Base-by-base conservation (phyloP, 805 yeast genomes). In the Schwanniomyces yamadae region DNA sequence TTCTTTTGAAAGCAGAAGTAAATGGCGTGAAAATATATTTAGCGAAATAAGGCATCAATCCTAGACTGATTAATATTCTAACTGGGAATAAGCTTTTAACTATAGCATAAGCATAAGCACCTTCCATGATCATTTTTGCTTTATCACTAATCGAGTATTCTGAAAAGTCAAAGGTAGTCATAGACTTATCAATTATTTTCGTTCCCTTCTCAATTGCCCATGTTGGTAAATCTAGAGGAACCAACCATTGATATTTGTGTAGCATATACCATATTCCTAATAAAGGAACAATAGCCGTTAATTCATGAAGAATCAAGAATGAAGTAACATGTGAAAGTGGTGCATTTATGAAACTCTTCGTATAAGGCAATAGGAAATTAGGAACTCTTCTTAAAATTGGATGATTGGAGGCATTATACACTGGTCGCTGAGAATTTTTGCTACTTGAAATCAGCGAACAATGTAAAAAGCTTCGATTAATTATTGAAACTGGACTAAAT, bases 261-360 rank as follows among this genome's bases (percentile, higher is more conserved):
- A 85, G 69, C 1, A 68, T 44, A 49, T 77, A 83, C 89, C 91
- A 83, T 2, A 84, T 46, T 0, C 79, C 80, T 25, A 83, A 62
- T 32, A 85, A 63, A 1, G 95, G 95, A 19, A 75, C 71, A 3
- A 85, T 69, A 2, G 95, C 95, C 0, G 90, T 72, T 27, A 85
- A 44, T 51, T 85, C 95, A 51, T 85, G 95, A 10, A 85, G 63
- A 4, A 84, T 53, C 5, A 84, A 45, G 48, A 85, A 85, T 2
- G 89, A 68, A 0, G 83, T 69, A 9, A 82, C 65, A 52, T 80
- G 80, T 1, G 82, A 65, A 3, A 77, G 57, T 1, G 88, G 88
- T 0, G 84, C 80, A 31, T 67, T 52, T 13, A 69, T 58, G 40
- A 82, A 68, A 33, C 69, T 64, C 5, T 54, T 54, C 1, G 81